Percentiles rank a stretch among this genome's conserved stretches.
These are phyloP conservation scores for Aphanomyces invadans DNA, from an alignment of 352 stramenopile species.

Conservation along the genomic window DNA sequence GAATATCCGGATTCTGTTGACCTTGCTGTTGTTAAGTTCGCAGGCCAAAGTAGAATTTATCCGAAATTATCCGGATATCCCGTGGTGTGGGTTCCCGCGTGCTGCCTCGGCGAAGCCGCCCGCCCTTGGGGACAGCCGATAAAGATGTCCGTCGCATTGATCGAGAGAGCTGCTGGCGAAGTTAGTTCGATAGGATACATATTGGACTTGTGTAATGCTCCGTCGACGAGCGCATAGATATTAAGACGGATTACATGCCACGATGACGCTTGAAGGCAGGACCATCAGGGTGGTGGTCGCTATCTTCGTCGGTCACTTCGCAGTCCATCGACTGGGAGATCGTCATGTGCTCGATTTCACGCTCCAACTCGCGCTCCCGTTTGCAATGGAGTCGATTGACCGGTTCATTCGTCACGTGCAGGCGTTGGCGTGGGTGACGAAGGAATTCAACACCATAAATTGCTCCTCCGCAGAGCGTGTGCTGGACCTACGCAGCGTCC, in stretches of 20 bases:
- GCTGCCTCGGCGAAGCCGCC: too few species aligned
- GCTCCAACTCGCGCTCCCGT: conserved; percentile 17
- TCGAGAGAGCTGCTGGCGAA: too few species aligned
- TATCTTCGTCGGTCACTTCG: conserved; percentile 18
- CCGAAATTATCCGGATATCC: too few species aligned
- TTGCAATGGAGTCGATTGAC: background rate
- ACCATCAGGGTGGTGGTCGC: background rate
- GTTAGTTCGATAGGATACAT: too few species aligned
- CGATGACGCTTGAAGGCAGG: conserved; percentile 18
- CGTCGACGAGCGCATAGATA: background rate
- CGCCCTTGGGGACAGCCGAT: too few species aligned
- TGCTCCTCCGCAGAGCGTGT: conserved; percentile 16
- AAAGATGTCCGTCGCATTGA: too few species aligned
- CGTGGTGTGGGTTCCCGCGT: too few species aligned
- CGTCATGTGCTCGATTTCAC: conserved; percentile 22
- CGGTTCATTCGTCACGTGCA: background rate
- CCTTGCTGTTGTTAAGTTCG: too few species aligned
- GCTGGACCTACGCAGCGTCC: conserved; percentile 14
- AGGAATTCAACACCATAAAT: conserved; percentile 21
- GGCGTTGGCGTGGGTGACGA: background rate
- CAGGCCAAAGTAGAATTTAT: too few species aligned
- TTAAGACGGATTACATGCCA: background rate
- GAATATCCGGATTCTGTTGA: background rate
- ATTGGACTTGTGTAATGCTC: too few species aligned
- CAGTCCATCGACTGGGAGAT: conserved; percentile 2